Evolutionary conservation across 177 flowering plant species (phyloP), one percentile per base, ranked within the genome.

Genomic region (Vitis hybrid): DNA sequence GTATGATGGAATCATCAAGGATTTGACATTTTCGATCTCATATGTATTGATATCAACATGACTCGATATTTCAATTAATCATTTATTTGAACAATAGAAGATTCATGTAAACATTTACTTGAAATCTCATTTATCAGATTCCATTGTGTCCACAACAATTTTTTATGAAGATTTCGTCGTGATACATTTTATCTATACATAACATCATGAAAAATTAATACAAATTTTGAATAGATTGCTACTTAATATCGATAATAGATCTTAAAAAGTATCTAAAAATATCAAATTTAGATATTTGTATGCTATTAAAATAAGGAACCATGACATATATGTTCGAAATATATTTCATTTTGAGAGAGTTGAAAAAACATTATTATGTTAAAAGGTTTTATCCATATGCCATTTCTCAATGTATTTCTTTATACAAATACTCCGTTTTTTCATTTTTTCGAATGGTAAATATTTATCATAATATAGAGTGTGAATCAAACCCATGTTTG

Each of bases 271-370:
- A 3, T 26, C 0, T 26, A 62, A 65, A 51, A 65, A 51, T 51
- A 17, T 19, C n/a, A 17, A 49, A 69, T 60, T 60, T 60, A 60
- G 50, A 60, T 61, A 1, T 60, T 59, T 26, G 15, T 60, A 69
- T 26, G 30, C 0, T 3, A 26, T 26, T 26, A 5, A 26, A 26
- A 10, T 61, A 51, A 69, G 57, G 52, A 69, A 69, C 72, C 59
- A 69, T 60, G 58, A 21, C n/a, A 52, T 69, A 69, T 71, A 50
- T 56, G 56, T 71, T 71, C 48, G 57, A 51, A 71, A 64, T 64
- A 71, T 49, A 65, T 65, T 71, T 51, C 64, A 51, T 71, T 71
- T 66, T 67, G 34, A 66, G 70, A 72, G 51, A 72, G 62, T 72
- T 72, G 60, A 60, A 72, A 66, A 72, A 54, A 2, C 62, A 66